phyloP scores from a whole-genome alignment of 2,329 filamentous ascomycete genomes.

The Albophoma yamanashiensis region DNA sequence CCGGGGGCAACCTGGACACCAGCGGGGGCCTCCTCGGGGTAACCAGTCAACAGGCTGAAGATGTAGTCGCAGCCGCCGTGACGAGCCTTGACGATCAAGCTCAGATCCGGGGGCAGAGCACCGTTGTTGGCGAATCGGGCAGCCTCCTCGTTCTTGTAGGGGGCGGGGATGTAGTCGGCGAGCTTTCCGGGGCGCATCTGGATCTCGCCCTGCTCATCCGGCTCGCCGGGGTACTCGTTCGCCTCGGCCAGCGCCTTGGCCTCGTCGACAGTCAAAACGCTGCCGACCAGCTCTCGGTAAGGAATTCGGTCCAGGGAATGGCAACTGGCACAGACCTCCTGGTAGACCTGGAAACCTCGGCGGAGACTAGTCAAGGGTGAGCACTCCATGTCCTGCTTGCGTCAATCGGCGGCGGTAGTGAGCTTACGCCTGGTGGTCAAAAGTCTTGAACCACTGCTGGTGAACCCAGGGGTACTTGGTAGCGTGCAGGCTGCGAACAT shows the following conservation, averaged over 20 bases:
- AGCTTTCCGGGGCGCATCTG: constrained; percentile 98
- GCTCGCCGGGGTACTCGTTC: constrained; percentile 97
- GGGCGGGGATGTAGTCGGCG: constrained; percentile 87
- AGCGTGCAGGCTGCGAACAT: constrained; percentile 64
- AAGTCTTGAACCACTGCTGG: constrained; percentile 84
- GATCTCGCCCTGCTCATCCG: constrained; percentile 95
- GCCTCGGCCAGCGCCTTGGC: constrained; percentile 95
- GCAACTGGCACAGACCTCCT: constrained; percentile 94
- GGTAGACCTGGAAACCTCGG: constrained; percentile 99
- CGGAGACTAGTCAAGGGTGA: constrained; percentile 57
- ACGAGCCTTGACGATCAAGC: constrained; percentile 92
- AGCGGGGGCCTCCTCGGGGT: constrained; percentile 90
- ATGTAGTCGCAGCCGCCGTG: constrained; percentile 99
- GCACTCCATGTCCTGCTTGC: neutral
- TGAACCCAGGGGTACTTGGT: constrained; percentile 96
- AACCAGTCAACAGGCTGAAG: constrained; percentile 92
- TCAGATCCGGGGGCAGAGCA: constrained; percentile 94
- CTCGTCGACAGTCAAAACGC: constrained; percentile 91
- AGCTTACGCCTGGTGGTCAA: constrained; percentile 90
- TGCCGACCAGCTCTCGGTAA: constrained; percentile 85
- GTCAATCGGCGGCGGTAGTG: neutral
- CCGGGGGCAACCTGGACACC: constrained; percentile 77
- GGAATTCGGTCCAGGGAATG: constrained; percentile 93
- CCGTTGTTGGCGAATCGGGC: constrained; percentile 97
- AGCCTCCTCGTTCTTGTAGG: constrained; percentile 99